Percentiles rank a stretch among this genome's conserved stretches.
phyloP scores from a whole-genome alignment of 768 basidiomycete species.

The Kwoniella dendrophila region DNA sequence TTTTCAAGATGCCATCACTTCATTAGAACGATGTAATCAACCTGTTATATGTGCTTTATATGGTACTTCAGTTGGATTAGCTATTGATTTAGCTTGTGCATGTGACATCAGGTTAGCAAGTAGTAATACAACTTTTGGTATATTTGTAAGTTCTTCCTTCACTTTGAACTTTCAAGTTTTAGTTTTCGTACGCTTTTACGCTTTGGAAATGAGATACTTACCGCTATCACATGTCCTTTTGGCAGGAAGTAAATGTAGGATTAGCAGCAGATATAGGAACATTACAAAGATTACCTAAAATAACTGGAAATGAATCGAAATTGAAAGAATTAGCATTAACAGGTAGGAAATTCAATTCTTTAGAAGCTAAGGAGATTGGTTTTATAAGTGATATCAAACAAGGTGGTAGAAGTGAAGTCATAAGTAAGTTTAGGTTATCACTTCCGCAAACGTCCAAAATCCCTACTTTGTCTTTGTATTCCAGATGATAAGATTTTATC shows the following conservation, averaged over 20 bases:
- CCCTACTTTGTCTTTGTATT: no score
- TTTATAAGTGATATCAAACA: slow-evolving; percentile 72
- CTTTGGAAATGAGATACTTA: no score
- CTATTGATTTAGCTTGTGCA: slow-evolving; percentile 71
- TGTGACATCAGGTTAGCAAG: slow-evolving; percentile 78
- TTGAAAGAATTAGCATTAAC: slow-evolving; percentile 77
- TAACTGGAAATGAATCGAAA: slow-evolving; percentile 72
- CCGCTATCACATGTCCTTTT: no score
- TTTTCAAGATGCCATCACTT: slow-evolving; percentile 73
- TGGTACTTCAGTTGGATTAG: slow-evolving; percentile 73
- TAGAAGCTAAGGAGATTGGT: slow-evolving; percentile 70
- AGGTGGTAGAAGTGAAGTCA: slow-evolving; percentile 69
- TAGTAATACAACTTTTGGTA: slow-evolving; percentile 65
- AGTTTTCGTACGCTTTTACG: background rate
- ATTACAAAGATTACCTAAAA: slow-evolving; percentile 76
- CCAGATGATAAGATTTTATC: no score
- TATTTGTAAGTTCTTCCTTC: slow-evolving; percentile 64
- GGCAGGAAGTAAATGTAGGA: slow-evolving; percentile 80
- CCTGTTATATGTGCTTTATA: slow-evolving; percentile 84
- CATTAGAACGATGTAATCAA: slow-evolving; percentile 69
- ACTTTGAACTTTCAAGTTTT: background rate
- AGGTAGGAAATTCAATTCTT: slow-evolving; percentile 68
- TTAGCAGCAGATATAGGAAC: slow-evolving; percentile 87
- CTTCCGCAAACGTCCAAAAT: no score
- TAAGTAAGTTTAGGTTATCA: slow-evolving; percentile 49